These are phyloP conservation scores for Chara braunii DNA, from an alignment of 139 green algal species.

Conservation along the genomic window DNA sequence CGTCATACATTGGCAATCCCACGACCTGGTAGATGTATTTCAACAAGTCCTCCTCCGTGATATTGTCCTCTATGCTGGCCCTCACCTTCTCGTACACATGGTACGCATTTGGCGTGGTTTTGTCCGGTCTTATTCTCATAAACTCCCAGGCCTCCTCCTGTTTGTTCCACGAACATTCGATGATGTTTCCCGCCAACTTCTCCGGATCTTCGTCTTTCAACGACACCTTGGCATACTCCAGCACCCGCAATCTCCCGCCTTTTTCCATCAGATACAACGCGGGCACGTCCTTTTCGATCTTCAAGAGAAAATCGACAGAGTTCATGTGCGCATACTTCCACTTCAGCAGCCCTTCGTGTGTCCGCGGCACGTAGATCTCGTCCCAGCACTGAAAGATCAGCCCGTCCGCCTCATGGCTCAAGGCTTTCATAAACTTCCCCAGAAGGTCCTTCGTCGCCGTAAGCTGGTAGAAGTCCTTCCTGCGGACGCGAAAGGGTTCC, in stretches of 20 bases:
- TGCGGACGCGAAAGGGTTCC: conserved; percentile 50
- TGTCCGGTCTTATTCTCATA: conserved; percentile 77
- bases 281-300: background rate
- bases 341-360: conserved; percentile 83
- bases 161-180: conserved; percentile 72
- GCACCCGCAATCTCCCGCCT: background rate
- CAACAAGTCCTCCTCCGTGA: conserved; percentile 37
- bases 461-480: conserved; percentile 85
- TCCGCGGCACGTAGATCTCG: conserved; percentile 67
- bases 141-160: conserved; percentile 58
- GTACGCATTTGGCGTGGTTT: conserved; percentile 67
- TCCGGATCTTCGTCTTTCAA: conserved; percentile 25
- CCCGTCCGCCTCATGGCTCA: conserved; percentile 86
- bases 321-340: conserved; percentile 96
- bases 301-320: conserved; percentile 84
- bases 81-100: conserved; percentile 27
- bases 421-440: conserved; percentile 62
- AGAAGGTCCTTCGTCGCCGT: conserved; percentile 46
- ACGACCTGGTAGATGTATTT: background rate
- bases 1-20: conserved; percentile 19
- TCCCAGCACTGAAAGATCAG: conserved; percentile 68
- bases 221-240: conserved; percentile 2
- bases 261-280: background rate
- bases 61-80: conserved; percentile 44
- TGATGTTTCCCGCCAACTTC: conserved; percentile 52